Percentiles rank a stretch among this genome's conserved stretches.
phyloP scores from a whole-genome alignment of 345 rosid genomes.

The Euclidium syriacum region DNA sequence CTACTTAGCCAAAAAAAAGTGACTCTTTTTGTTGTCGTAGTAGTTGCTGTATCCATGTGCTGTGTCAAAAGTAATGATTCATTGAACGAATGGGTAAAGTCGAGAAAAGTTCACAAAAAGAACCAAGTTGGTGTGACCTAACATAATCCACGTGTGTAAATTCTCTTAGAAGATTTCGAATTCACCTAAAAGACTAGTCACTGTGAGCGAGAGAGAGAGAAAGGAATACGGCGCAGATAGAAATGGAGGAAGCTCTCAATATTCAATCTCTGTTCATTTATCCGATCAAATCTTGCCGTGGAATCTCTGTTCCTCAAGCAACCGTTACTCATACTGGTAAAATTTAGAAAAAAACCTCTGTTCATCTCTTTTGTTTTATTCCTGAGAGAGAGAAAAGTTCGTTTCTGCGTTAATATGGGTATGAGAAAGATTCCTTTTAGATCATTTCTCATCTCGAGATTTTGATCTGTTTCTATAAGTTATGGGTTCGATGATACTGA shows the following conservation, averaged over 20 bases:
- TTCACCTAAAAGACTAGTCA: not conserved
- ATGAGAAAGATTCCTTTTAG: not conserved
- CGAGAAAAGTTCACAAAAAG: not conserved
- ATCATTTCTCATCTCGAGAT: not conserved
- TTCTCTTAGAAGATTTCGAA: not conserved
- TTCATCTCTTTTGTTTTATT: not conserved
- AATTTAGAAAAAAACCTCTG: not conserved
- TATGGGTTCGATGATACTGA: not conserved
- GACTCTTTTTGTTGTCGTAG: not conserved
- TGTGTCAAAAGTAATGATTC: not conserved
- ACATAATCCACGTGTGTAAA: slow-evolving; percentile 23
- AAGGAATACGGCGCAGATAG: not conserved
- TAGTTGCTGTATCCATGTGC: not conserved
- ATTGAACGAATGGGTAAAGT: not conserved
- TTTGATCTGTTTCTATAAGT: not conserved
- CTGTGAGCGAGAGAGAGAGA: not conserved
- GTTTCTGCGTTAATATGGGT: not conserved
- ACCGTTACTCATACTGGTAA: slow-evolving; percentile 69
- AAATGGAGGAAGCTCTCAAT: slow-evolving; percentile 24
- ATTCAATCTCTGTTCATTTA: slow-evolving; percentile 61
- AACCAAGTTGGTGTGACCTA: slow-evolving; percentile 13
- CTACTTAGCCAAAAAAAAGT: no score
- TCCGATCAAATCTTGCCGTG: slow-evolving; percentile 83
- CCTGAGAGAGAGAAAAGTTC: not conserved
- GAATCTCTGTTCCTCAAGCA: slow-evolving; percentile 66